Evolutionary conservation across 495 filamentous ascomycete species (phyloP), one percentile per base, ranked within the genome.

Genomic region (Tuber microsphaerosporum): DNA sequence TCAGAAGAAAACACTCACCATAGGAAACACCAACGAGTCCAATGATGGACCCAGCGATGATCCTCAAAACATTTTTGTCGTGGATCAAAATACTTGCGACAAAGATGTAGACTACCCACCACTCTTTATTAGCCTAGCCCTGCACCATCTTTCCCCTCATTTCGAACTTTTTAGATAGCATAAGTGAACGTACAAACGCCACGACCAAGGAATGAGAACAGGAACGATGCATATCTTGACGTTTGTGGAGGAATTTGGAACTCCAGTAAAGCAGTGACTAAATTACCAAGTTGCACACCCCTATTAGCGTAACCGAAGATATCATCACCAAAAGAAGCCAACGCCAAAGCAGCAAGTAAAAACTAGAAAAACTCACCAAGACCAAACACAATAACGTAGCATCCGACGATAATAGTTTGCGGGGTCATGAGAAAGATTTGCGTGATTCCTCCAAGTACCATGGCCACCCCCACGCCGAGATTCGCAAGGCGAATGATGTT

Each of bases 141-240:
- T 39, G n/a, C 31, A 2, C 56, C 26, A 19, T 3, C 4, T 34
- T 34, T 65, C 26, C 56, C 56, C 56, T 61, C 39, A 45, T 71
- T 71, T 41, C 6, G 39, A 71, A 45, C 42, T 37, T 16, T n/a
- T 34, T 51, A 77, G 61, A 17, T 51, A 70, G 73, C 37, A 51
- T 37, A 46, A 19, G 73, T 71, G 20, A 45, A 90, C 93, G 85
- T 89, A 97, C 94, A 98, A 84, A 93, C 86, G 84, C 95, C 95
- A 80, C 95, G 94, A 73, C 95, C 95, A 79, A 98, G 83, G 88
- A 99, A 98, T 69, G 91, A 94, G 88, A 97, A 98, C 82, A 98
- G 90, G 89, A 99, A 99, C 39, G 92, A 94, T 26, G 94, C 95
- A 88, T 98, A 97, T 83, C 92, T 90, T 75, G 93, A 91, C 51